phyloP scores from a whole-genome alignment of 768 basidiomycete species.

The Panellus pusillus region DNA sequence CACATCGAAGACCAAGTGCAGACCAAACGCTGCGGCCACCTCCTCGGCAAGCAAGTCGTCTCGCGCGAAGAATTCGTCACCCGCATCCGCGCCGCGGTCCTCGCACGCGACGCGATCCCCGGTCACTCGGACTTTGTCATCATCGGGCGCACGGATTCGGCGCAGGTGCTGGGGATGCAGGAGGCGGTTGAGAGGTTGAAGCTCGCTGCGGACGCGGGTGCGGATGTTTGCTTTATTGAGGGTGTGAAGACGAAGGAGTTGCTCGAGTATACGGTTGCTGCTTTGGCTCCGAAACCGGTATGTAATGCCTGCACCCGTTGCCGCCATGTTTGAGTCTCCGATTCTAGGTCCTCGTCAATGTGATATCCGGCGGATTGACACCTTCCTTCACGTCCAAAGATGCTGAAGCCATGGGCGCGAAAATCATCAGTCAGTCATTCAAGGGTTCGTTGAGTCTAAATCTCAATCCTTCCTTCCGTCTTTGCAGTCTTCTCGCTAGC shows the following conservation, averaged over 20 bases:
- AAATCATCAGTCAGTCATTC: conserved; percentile 64
- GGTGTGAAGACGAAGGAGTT: conserved; percentile 71
- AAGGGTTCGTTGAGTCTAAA: not conserved
- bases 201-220: conserved; percentile 70
- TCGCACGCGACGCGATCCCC: conserved; percentile 74
- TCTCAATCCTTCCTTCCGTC: not conserved
- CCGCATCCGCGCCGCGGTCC: conserved; percentile 75
- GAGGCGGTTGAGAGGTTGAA: conserved; percentile 67
- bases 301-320: conserved; percentile 12
- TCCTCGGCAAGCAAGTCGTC: conserved; percentile 81
- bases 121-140: conserved; percentile 77
- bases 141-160: conserved; percentile 75
- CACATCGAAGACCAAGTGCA: conserved; percentile 59
- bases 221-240: conserved; percentile 82
- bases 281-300: conserved; percentile 71
- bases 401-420: conserved; percentile 72
- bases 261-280: conserved; percentile 61
- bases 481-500: conserved; percentile 69
- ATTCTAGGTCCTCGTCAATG: conserved; percentile 66
- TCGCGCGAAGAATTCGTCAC: conserved; percentile 74
- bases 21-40: conserved; percentile 62
- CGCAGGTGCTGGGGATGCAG: conserved; percentile 78
- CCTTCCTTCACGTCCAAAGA: conserved; percentile 71
- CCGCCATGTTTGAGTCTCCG: not conserved
- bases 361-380: conserved; percentile 78